phyloP scores from a whole-genome alignment of 208 protist species.

The Crithidia thermophila region DNA sequence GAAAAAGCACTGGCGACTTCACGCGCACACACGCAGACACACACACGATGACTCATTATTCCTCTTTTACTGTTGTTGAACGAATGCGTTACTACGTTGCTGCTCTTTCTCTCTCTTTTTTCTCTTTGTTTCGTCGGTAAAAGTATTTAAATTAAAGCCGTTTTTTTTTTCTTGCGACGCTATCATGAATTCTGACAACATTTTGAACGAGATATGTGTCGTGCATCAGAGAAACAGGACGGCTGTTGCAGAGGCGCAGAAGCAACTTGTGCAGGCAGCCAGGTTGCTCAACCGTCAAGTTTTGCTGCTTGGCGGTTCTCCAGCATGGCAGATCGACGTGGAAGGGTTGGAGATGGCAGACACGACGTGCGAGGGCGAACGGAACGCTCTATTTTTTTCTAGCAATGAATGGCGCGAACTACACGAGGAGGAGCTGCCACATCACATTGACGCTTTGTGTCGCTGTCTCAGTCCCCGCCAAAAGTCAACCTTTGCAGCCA shows the following conservation, averaged over 20 bases:
- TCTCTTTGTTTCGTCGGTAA: no score
- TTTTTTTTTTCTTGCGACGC: not conserved
- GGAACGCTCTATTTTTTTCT: no score
- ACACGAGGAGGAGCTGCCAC: no score
- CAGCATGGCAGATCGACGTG: not conserved
- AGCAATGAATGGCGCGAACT: not conserved
- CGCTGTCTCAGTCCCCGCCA: not conserved
- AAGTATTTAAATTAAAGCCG: not conserved
- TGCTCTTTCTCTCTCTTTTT: no score
- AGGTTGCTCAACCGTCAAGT: slow-evolving; percentile 28
- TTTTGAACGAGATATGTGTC: slow-evolving; percentile 9
- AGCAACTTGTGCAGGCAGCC: slow-evolving; percentile 7
- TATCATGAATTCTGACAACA: slow-evolving; percentile 20
- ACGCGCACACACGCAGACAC: no score
- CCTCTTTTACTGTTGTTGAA: no score
- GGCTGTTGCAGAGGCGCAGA: slow-evolving; percentile 9
- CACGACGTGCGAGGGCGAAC: not conserved
- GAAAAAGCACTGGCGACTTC: no score
- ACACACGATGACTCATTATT: no score
- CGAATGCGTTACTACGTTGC: no score
- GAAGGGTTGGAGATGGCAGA: not conserved
- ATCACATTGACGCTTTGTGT: not conserved
- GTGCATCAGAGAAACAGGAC: slow-evolving; percentile 13
- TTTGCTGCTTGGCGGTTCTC: slow-evolving; percentile 9
- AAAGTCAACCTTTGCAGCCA: slow-evolving; percentile 1